Base-by-base conservation (phyloP, 345 rosid species). In the Iberis pinnata region DNA sequence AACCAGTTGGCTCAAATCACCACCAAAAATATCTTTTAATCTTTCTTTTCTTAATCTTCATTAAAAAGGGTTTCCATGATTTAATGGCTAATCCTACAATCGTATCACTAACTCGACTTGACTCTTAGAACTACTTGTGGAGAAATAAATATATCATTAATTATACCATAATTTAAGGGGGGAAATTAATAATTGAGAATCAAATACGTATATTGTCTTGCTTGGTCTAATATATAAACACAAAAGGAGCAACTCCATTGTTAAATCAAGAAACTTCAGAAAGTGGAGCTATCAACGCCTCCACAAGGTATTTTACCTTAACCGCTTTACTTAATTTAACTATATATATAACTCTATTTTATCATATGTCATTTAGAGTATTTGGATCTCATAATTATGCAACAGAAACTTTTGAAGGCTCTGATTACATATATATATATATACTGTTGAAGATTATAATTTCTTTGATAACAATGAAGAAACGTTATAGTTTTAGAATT, bases 221-320 rank as follows among this genome's bases (percentile, higher is more conserved):
- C 22, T 15, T 48, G 56, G 17, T 38, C 29, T 19, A 18, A 11
- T 57, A 57, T 65, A 56, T 64, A 65, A 49, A 57, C 70, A 35
- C 58, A 49, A 7, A 43, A 57, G 37, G 52, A 65, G 33, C 25
- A 65, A 57, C 53, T 43, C 47, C 64, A 65, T 57, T 57, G 53
- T 57, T 43, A 65, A 49, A 65, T 65, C 58, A 43, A 57, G 47
- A 65, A 65, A 65, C 58, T 50, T 57, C 63, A 64, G 52, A 64
- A 64, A 57, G 46, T 57, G 24, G 52, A 57, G 52, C 58, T 33
- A 39, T 39, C 41, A 48, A 13, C 39, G 7, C 26, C n/a, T 42
- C 45, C 17, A 56, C 32, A 49, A 57, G 70, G 70, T 65, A 65
- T 10, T 56, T 20, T 15, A 31, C 45, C 12, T 35, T 62, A 13